Percentiles rank a stretch among this genome's conserved stretches.
Conservation (phyloP, 1,284 basidiomycete species). For the Microbotryum silenes-acaulis region DNA sequence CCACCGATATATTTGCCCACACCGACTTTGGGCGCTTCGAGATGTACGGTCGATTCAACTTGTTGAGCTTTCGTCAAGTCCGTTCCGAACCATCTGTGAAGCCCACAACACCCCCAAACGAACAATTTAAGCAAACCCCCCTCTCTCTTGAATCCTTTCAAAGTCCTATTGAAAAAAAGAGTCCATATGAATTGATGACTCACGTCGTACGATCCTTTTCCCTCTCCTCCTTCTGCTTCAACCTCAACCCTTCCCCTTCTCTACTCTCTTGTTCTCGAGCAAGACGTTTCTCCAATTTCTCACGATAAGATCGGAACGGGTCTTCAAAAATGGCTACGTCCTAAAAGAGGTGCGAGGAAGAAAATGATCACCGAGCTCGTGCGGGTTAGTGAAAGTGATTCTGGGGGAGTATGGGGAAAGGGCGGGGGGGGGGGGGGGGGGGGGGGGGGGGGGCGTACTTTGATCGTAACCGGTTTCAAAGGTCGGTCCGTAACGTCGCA, state of each 20-base stretch:
- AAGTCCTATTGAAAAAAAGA: too few relatives aligned
- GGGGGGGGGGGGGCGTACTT: conserved; percentile 42
- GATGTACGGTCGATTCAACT: background rate
- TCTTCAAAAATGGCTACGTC: conserved; percentile 49
- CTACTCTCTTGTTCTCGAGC: conserved; percentile 49
- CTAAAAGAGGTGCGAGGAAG: too few relatives aligned
- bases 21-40: conserved; percentile 7
- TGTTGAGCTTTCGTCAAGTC: conserved; percentile 16
- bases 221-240: conserved; percentile 45
- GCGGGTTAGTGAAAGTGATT: too few relatives aligned
- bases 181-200: background rate
- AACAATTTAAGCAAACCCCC: too few relatives aligned
- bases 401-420: too few relatives aligned
- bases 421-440: too few relatives aligned
- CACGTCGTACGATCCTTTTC: conserved; percentile 47
- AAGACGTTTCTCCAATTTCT: conserved; percentile 62
- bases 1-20: conserved; percentile 45
- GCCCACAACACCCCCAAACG: too few relatives aligned
- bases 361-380: too few relatives aligned
- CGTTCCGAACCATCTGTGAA: conserved; percentile 35
- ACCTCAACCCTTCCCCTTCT: conserved; percentile 29
- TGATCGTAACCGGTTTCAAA: conserved; percentile 68
- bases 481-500: conserved; percentile 81
- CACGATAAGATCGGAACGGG: conserved; percentile 76
- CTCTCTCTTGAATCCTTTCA: too few relatives aligned